Evolutionary conservation across 208 protist genomes (phyloP).

Genomic region (Trypanosoma melophagium): DNA sequence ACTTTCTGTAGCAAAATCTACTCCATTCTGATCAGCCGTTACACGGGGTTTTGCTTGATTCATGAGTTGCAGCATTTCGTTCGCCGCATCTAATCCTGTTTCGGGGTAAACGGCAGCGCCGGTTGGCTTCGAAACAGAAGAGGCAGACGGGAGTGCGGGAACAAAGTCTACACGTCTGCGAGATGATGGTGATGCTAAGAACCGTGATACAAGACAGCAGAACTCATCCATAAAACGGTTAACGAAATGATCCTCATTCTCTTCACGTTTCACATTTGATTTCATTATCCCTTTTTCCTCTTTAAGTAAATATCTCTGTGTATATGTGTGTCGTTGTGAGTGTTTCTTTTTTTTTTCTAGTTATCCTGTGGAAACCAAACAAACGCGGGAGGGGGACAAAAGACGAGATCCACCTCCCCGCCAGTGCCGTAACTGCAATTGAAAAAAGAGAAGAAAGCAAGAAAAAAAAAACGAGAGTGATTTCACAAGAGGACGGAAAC

Average conservation of each 20-base stretch:
- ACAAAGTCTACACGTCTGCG: neutral
- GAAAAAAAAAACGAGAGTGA: too few relatives aligned
- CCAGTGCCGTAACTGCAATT: too few relatives aligned
- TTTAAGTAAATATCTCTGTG: neutral
- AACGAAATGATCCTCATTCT: conserved; percentile 3
- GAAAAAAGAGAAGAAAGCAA: too few relatives aligned
- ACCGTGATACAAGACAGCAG: conserved; percentile 8
- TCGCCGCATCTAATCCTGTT: neutral
- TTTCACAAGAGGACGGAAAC: too few relatives aligned
- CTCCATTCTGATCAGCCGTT: neutral
- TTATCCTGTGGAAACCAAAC: neutral
- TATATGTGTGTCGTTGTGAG: too few relatives aligned
- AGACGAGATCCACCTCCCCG: too few relatives aligned
- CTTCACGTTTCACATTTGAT: neutral
- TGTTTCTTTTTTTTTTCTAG: neutral
- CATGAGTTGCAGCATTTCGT: neutral
- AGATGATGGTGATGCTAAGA: neutral
- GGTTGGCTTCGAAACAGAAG: neutral
- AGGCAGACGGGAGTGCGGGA: neutral
- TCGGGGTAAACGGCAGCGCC: neutral
- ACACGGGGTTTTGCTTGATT: conserved; percentile 1
- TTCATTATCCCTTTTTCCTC: neutral
- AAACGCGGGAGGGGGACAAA: neutral
- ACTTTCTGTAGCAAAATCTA: conserved; percentile 16
- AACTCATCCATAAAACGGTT: conserved; percentile 12